These are phyloP conservation scores for Pontederia crassipes DNA, from an alignment of 176 grass and related monocot genomes.

Conservation along the genomic window DNA sequence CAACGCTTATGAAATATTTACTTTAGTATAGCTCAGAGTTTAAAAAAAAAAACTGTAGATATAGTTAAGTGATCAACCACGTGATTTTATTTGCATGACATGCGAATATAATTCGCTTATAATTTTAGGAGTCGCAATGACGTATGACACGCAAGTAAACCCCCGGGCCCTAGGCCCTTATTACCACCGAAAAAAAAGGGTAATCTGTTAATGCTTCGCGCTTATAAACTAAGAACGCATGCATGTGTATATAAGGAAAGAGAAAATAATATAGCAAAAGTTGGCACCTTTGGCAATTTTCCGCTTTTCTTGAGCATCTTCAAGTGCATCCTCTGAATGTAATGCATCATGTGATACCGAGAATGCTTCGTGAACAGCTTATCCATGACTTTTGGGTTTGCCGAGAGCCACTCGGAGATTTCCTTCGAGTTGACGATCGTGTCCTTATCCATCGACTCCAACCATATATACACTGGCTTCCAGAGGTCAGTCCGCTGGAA, in stretches of 20 bases:
- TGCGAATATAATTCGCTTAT: no score
- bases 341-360: conserved; percentile 91
- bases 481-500: conserved; percentile 91
- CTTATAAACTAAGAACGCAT: neutral
- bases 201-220: neutral
- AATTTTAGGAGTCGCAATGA: no score
- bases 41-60: neutral
- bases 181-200: no score
- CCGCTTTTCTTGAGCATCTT: conserved; percentile 91
- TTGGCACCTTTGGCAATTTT: conserved; percentile 73
- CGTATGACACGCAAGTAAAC: no score
- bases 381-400: conserved; percentile 50
- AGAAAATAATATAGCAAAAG: conserved; percentile 14
- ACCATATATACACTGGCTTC: conserved; percentile 81
- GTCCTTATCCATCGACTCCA: conserved; percentile 74
- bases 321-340: conserved; percentile 91
- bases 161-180: no score
- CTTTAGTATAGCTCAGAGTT: no score
- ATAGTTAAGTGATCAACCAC: neutral
- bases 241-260: neutral
- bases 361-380: conserved; percentile 84
- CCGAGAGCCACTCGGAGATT: conserved; percentile 72
- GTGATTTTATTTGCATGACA: no score
- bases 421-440: conserved; percentile 53
- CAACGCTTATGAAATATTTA: no score